These are phyloP conservation scores for Leptographium lundbergii DNA, from an alignment of 2,329 filamentous ascomycete genomes.

Conservation along the genomic window DNA sequence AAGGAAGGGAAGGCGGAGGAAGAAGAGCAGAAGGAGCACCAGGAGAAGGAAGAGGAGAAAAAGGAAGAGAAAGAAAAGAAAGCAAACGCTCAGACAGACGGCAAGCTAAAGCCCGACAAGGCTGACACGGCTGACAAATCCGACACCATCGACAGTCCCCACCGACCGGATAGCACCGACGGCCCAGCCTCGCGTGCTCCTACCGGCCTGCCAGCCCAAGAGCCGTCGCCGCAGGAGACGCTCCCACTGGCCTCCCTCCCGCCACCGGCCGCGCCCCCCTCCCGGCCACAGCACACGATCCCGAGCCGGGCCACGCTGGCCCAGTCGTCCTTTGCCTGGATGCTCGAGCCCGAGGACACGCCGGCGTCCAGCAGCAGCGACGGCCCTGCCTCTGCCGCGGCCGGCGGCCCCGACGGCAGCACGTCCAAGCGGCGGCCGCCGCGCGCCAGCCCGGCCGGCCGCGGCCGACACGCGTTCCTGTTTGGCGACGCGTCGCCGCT, in stretches of 20 bases:
- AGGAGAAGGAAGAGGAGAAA: background rate
- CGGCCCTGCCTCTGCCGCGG: background rate
- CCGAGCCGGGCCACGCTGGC: constrained; percentile 54
- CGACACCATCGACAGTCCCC: too few relatives aligned
- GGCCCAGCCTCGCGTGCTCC: too few relatives aligned
- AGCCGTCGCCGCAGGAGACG: constrained; percentile 3
- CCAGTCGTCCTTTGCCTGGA: constrained; percentile 69
- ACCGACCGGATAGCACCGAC: too few relatives aligned
- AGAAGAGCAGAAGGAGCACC: background rate
- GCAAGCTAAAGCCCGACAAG: too few relatives aligned
- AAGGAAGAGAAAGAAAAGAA: background rate
- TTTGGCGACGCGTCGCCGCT: constrained; percentile 34
- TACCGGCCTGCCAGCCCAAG: too few relatives aligned
- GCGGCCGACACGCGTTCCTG: constrained; percentile 45
- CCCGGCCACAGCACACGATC: constrained; percentile 25
- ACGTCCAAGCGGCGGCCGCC: constrained; percentile 6
- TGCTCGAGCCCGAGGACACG: constrained; percentile 51
- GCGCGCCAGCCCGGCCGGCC: constrained; percentile 23
- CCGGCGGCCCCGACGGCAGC: constrained; percentile 4
- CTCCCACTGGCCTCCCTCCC: constrained; percentile 5
- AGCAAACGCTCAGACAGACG: background rate
- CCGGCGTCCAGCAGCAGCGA: constrained; percentile 3
- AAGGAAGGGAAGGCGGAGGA: background rate
- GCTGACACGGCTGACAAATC: background rate
- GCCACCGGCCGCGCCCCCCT: background rate